Percentiles rank a stretch among this genome's conserved stretches.
Evolutionary conservation across 1,139 yeast genomes (phyloP).

Genomic region (Kluyveromyces sp.): DNA sequence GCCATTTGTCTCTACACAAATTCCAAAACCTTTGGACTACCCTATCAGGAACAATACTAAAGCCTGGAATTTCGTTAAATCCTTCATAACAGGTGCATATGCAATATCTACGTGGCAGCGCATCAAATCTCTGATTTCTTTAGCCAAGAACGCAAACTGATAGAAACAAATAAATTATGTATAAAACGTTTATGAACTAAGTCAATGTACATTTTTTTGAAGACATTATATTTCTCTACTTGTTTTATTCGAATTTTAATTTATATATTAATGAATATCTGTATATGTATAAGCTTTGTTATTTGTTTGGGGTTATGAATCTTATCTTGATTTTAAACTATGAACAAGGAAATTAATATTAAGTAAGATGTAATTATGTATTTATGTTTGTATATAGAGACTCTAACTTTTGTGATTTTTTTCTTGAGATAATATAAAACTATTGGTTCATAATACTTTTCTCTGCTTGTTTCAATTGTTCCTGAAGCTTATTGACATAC

Average conservation of each 20-base stretch:
- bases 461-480: constrained; percentile 54
- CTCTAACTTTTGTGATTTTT: too few relatives aligned
- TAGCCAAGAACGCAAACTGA: constrained; percentile 35
- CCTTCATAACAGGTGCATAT: constrained; percentile 82
- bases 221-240: too few relatives aligned
- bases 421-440: not conserved
- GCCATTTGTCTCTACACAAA: constrained; percentile 68
- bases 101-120: constrained; percentile 65
- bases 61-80: constrained; percentile 83
- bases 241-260: not conserved
- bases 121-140: constrained; percentile 43
- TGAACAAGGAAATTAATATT: not conserved
- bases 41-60: constrained; percentile 74
- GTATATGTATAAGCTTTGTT: not conserved
- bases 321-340: not conserved
- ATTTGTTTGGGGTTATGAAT: not conserved
- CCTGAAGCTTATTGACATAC: constrained; percentile 50
- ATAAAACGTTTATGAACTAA: not conserved
- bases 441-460: constrained; percentile 32
- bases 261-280: not conserved
- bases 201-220: not conserved
- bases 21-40: constrained; percentile 84
- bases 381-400: too few relatives aligned
- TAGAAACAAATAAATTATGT: not conserved
- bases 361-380: too few relatives aligned